Evolutionary conservation across 257 asterid genomes (phyloP).

Genomic region (Lithospermum erythrorhizon): DNA sequence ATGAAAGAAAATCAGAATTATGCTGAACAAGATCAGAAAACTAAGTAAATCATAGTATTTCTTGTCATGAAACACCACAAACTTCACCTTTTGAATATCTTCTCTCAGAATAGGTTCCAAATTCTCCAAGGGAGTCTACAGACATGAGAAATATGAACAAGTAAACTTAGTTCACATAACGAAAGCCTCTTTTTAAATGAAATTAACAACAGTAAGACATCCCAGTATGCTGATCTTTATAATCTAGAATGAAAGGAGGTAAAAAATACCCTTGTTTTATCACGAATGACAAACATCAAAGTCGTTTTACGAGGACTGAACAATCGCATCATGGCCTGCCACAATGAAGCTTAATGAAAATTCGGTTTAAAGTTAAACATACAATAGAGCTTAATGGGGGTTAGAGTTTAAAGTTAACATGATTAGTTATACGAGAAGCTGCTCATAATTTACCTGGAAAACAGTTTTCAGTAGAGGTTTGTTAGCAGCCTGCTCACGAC

Average conservation of each 20-base stretch:
- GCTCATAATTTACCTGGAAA: conserved; percentile 51
- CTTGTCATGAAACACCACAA: neutral
- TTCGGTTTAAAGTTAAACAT: neutral
- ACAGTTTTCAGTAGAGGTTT: conserved; percentile 94
- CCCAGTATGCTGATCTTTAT: neutral
- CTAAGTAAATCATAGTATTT: neutral
- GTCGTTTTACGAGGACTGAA: conserved; percentile 96
- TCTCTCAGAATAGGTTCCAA: conserved; percentile 92
- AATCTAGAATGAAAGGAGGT: neutral
- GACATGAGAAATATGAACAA: conserved; percentile 8
- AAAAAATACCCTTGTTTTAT: conserved; percentile 68
- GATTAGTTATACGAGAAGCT: neutral
- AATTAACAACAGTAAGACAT: neutral
- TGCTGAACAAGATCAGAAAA: conserved; percentile 11
- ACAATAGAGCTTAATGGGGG: too few relatives aligned
- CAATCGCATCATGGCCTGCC: conserved; percentile 94
- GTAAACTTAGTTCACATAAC: neutral
- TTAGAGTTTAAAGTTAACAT: too few relatives aligned
- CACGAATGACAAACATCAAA: conserved; percentile 93
- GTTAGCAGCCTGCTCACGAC: conserved; percentile 98
- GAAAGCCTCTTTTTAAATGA: neutral
- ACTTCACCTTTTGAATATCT: conserved; percentile 81
- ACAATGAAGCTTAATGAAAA: conserved; percentile 15
- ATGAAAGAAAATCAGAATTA: conserved; percentile 11
- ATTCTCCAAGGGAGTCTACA: conserved; percentile 87